Evolutionary conservation across 2,329 filamentous ascomycete species (phyloP).

Genomic region (Trichoderma cornu-damae): DNA sequence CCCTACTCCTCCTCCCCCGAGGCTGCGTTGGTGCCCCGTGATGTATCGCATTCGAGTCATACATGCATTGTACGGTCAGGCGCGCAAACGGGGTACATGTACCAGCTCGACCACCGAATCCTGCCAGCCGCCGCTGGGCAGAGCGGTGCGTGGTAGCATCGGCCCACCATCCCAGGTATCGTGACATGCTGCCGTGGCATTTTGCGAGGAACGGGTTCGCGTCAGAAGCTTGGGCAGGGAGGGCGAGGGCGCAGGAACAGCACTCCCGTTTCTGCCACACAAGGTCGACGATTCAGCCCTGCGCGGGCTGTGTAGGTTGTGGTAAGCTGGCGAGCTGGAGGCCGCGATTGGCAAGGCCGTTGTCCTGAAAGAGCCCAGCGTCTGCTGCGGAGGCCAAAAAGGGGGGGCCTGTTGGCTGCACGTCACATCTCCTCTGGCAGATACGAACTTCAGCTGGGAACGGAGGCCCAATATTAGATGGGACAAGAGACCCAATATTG

Average conservation of each 20-base stretch:
- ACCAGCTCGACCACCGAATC: background rate
- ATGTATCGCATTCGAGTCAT: conserved; percentile 10
- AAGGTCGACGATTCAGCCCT: conserved; percentile 6
- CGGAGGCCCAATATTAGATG: too few relatives aligned
- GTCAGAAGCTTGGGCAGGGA: background rate
- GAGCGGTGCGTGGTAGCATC: conserved; percentile 1
- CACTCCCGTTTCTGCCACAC: background rate
- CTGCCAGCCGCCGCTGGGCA: background rate
- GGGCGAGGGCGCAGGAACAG: background rate
- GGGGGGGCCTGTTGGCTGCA: conserved; percentile 1
- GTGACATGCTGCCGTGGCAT: conserved; percentile 3
- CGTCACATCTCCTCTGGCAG: conserved; percentile 6
- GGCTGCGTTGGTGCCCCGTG: background rate
- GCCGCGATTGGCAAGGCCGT: conserved; percentile 5
- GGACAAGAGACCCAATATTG: background rate
- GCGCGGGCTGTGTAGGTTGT: background rate
- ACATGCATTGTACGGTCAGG: too few relatives aligned
- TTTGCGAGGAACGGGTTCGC: background rate
- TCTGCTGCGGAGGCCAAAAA: conserved; percentile 1
- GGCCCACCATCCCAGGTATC: conserved; percentile 7
- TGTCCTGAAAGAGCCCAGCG: conserved; percentile 10
- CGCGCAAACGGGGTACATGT: too few relatives aligned
- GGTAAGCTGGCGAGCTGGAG: background rate
- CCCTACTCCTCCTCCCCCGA: too few relatives aligned
- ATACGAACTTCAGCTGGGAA: conserved; percentile 8